Evolutionary conservation across 495 filamentous ascomycete genomes (phyloP).

Genomic region (Gamarada debralockiae): DNA sequence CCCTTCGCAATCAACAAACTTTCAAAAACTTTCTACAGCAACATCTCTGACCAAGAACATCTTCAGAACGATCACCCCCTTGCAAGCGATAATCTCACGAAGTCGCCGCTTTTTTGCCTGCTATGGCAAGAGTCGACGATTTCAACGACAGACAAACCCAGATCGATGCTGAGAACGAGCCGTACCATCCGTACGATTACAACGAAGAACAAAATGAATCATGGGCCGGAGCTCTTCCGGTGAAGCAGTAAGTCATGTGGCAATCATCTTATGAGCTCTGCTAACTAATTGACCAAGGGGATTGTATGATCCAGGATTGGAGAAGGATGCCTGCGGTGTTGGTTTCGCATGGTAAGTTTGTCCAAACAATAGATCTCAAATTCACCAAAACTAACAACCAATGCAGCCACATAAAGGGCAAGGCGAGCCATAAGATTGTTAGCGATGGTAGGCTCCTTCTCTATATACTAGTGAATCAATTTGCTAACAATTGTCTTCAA

Average conservation of each 20-base stretch:
- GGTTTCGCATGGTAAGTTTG: conserved; percentile 91
- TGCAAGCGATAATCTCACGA: neutral
- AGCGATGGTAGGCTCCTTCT: conserved; percentile 79
- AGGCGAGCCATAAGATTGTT: conserved; percentile 96
- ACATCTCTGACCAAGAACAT: neutral
- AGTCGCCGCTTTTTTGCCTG: conserved; percentile 39
- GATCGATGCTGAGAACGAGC: conserved; percentile 45
- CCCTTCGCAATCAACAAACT: too few relatives aligned
- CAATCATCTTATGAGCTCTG: neutral
- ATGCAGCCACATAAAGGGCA: conserved; percentile 91
- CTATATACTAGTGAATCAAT: neutral
- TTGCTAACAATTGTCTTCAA: conserved; percentile 11
- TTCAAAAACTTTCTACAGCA: neutral
- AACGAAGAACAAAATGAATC: conserved; percentile 83
- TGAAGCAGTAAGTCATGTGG: conserved; percentile 70
- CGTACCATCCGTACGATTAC: conserved; percentile 71
- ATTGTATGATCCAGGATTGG: conserved; percentile 91
- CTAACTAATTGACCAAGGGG: conserved; percentile 42
- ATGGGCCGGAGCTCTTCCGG: conserved; percentile 92
- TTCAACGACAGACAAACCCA: conserved; percentile 55
- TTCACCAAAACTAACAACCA: conserved; percentile 4
- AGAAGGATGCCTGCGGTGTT: conserved; percentile 99
- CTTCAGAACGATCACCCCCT: neutral
- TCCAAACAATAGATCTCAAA: neutral
- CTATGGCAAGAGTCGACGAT: conserved; percentile 53